Conservation (phyloP, 768 basidiomycete genomes). For the Tricholoma furcatifolium region DNA sequence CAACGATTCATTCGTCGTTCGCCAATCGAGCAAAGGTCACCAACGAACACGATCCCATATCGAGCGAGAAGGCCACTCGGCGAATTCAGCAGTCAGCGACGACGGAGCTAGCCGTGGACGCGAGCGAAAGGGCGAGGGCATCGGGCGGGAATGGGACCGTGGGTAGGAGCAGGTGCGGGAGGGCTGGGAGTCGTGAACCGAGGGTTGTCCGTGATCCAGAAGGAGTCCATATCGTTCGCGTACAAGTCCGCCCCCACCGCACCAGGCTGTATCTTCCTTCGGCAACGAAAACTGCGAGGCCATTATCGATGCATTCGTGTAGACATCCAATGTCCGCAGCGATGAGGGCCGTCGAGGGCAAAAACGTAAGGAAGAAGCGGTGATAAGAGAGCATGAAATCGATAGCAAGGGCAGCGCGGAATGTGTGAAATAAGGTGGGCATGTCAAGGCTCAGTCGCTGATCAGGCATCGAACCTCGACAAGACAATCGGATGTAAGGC, state of each 20-base stretch:
- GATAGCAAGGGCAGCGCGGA: conserved; percentile 13
- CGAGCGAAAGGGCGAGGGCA: conserved; percentile 21
- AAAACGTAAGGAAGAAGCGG: conserved; percentile 11
- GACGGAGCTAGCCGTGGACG: conserved; percentile 37
- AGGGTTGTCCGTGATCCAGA: conserved; percentile 20
- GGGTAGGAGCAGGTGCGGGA: conserved; percentile 14
- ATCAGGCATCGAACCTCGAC: conserved; percentile 41
- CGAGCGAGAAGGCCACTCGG: conserved; percentile 10
- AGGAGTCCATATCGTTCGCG: conserved; percentile 21
- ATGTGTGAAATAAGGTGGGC: conserved; percentile 11
- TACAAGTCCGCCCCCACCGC: conserved; percentile 24
- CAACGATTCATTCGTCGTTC: conserved; percentile 16
- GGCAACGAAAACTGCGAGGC: conserved; percentile 19
- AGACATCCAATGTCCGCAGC: conserved; percentile 36
- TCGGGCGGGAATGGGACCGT: conserved; percentile 18
- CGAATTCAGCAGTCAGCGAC: conserved; percentile 19
- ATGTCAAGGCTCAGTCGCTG: conserved; percentile 24
- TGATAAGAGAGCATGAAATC: conserved; percentile 24
- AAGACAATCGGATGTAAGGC: conserved; percentile 11
- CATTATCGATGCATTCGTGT: conserved; percentile 20
- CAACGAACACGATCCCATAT: conserved; percentile 6
- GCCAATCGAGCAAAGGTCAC: conserved; percentile 12
- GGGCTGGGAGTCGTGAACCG: conserved; percentile 12
- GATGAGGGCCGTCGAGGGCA: conserved; percentile 19
- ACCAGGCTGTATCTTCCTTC: conserved; percentile 27